Evolutionary conservation across 1,284 basidiomycete genomes (phyloP), one percentile per base, ranked within the genome.

Genomic region (Apiotrichum gamsii): DNA sequence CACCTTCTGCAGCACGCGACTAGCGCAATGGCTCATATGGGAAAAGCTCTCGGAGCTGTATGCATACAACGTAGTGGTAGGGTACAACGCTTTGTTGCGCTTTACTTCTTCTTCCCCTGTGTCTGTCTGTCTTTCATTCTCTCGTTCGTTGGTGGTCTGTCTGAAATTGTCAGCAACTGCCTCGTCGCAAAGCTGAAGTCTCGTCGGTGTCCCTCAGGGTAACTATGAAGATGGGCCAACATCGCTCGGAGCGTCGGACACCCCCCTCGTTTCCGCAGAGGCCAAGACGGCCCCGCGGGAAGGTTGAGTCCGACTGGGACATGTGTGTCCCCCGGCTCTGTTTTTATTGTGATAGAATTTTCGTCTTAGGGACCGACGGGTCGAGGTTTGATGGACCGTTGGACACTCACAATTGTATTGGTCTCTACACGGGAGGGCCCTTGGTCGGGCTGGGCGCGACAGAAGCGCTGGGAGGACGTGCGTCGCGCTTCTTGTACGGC

Each of bases 181-280:
- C n/a, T n/a, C n/a, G n/a, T n/a, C n/a, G n/a, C n/a, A n/a, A n/a
- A n/a, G n/a, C n/a, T n/a, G n/a, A n/a, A n/a, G n/a, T n/a, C n/a
- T 6, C 25, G 25, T 28, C 25, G 25, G 11, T 28, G 25, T 62
- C 62, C 65, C 67, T 70, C 67, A 70, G 67, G 62, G 67, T 70
- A 70, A 70, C 67, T 70, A 70, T 70, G 67, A 70, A 58, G 54
- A 55, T 57, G 54, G 43, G 53, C 62, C 66, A 54, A 58, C 66
- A 59, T 61, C 31, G 57, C 55, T 48, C 65, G 59, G 63, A 47
- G 49, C 49, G 47, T 53, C 61, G 55, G 59, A 47, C 45, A 46
- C 57, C 61, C 56, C 60, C 56, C 45, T 32, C 56, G 33, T 41
- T 40, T 47, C 52, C 48, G 49, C 47, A 37, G 47, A 39, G 44